Base-by-base conservation (phyloP, 306 rosid genomes). In the Vigna mungo region DNA sequence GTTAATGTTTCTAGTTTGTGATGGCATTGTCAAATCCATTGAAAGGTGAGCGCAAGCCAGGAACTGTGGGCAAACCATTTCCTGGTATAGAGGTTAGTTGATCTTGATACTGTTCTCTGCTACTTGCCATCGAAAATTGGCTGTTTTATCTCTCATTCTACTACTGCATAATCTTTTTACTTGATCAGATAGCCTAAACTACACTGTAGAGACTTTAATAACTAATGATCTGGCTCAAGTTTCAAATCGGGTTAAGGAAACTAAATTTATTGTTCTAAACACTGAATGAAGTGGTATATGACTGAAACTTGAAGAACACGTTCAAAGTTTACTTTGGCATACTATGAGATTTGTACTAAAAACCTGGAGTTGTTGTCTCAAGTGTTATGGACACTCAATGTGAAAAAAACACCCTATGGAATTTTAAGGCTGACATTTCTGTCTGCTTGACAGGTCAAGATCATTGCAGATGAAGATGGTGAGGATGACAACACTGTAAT, bases 1-100 rank as follows among this genome's bases (percentile, higher is more conserved):
- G 55, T 79, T 75, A 23, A 73, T 85, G 41, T 83, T 76, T 81
- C 76, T 86, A 95, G 98, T 95, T 95, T 83, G 96, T 92, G 85
- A 92, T 95, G 98, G 88, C 98, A 81, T 82, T 95, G 84, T 87
- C 98, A 72, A 92, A 95, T 89, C 98, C 98, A 67, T 85, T 95
- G 78, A 87, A 84, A 77, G 97, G 97, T 46, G 84, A 87, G 72
- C 86, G 98, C 78, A 95, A 95, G 81, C 88, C 94, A 15, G 97
- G 98, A 66, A 92, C 96, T 2, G 97, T 92, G 59, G 98, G 97
- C 62, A 95, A 92, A 80, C 98, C 98, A 66, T 89, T 95, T 72
- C 98, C 93, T 41, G 93, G 92, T 55, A 92, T 92, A 14, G 86
- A 95, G 97, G 98, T 94, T 80, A 80, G 90, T 84, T 54, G 66